phyloP scores from a whole-genome alignment of 306 rosid species.

The Cucumis cinereus region DNA sequence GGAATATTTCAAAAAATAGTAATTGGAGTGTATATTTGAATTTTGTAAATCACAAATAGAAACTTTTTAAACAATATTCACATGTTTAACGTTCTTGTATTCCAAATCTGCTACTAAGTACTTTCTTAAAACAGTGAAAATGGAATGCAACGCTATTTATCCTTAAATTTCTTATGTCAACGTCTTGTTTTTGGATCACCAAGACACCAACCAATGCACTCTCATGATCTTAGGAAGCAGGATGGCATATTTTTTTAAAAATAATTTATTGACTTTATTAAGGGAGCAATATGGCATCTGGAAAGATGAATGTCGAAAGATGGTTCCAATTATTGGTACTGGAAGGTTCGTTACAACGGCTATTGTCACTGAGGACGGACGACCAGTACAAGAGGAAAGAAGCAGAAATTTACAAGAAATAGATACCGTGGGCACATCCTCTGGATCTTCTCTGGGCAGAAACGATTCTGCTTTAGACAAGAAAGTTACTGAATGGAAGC shows the following conservation, averaged over 20 bases:
- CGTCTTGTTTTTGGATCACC: not conserved
- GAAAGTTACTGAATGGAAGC: constrained; percentile 71
- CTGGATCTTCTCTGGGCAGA: not conserved
- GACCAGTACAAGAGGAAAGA: constrained; percentile 27
- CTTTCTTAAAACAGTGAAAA: not conserved
- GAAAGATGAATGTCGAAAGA: constrained; percentile 81
- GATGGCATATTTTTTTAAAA: not conserved
- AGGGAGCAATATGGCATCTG: constrained; percentile 65
- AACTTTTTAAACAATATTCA: not conserved
- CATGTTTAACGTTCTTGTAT: not conserved
- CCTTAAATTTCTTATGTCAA: not conserved
- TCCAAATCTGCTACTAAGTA: not conserved
- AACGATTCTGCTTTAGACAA: constrained; percentile 31
- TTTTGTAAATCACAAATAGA: not conserved
- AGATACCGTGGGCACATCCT: not conserved
- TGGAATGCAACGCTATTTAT: not conserved
- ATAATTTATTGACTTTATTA: not conserved
- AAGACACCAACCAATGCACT: not conserved
- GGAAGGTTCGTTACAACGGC: constrained; percentile 62
- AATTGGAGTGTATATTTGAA: not conserved
- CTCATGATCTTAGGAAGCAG: not conserved
- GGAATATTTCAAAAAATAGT: not conserved
- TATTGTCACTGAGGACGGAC: constrained; percentile 39
- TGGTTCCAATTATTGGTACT: constrained; percentile 61
- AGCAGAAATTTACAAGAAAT: constrained; percentile 6